A percentile compares a stretch with the other conserved stretches of the same genome.
phyloP scores from a whole-genome alignment of 2,329 filamentous ascomycete species.

The Cryphonectria japonica region DNA sequence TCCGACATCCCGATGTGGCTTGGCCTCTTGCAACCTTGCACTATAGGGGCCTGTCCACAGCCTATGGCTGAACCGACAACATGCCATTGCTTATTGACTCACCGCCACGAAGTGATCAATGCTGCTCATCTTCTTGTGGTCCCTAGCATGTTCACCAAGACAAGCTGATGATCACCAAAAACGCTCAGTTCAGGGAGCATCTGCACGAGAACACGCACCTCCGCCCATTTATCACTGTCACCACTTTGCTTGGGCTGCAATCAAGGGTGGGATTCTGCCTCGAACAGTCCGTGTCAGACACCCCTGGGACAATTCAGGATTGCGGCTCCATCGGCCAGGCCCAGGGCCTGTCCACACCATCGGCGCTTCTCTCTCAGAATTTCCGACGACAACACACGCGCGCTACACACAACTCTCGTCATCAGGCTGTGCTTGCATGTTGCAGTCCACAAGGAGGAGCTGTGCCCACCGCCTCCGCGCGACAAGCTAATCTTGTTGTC shows the following conservation, averaged over 20 bases:
- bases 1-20: slow-evolving; percentile 22
- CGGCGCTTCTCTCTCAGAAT: slow-evolving; percentile 11
- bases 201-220: background rate
- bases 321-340: background rate
- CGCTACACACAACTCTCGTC: background rate
- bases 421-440: background rate
- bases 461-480: background rate
- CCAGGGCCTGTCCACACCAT: slow-evolving; percentile 6
- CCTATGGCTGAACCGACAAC: background rate
- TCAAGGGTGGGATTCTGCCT: background rate
- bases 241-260: background rate
- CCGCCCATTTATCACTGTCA: background rate
- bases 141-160: background rate
- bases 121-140: background rate
- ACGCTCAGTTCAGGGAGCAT: background rate
- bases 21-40: background rate
- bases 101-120: background rate
- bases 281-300: background rate
- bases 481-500: background rate
- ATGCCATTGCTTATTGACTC: background rate
- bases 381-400: slow-evolving; percentile 12
- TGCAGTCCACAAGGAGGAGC: background rate
- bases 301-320: background rate
- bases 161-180: background rate
- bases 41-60: background rate